Conservation (phyloP, 23 red algal genomes). For the Gracilaria domingensis region DNA sequence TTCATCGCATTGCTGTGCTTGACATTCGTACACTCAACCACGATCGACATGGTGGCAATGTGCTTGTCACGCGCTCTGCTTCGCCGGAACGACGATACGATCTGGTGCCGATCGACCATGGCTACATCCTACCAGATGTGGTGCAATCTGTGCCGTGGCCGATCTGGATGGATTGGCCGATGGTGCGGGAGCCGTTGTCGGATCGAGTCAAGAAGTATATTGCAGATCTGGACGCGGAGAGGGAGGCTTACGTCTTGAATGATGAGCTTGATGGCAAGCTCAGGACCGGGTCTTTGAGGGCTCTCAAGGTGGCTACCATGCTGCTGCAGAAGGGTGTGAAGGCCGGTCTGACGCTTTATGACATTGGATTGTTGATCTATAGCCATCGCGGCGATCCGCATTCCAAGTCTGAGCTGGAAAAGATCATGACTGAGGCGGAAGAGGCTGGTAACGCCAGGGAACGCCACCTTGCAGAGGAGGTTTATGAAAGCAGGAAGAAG, state of each 20-base stretch:
- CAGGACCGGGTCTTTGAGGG: conserved; percentile 61
- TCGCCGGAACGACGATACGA: conserved; percentile 45
- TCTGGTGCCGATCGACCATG: conserved; percentile 98
- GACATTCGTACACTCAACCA: conserved; percentile 95
- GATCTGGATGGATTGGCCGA: conserved; percentile 99
- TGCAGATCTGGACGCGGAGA: conserved; percentile 74
- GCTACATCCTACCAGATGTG: conserved; percentile 82
- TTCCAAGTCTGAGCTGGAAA: conserved; percentile 60
- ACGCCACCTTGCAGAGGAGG: conserved; percentile 46
- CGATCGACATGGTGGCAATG: conserved; percentile 94
- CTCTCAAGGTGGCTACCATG: conserved; percentile 87
- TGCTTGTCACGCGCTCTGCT: conserved; percentile 78
- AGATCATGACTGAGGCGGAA: conserved; percentile 74
- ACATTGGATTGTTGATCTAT: conserved; percentile 92
- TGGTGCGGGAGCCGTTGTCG: conserved; percentile 77
- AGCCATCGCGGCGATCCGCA: conserved; percentile 61
- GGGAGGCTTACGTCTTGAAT: conserved; percentile 76
- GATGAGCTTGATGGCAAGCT: conserved; percentile 80
- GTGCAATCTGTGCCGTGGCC: conserved; percentile 91
- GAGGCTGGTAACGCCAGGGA: conserved; percentile 58
- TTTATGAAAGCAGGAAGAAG: conserved; percentile 17
- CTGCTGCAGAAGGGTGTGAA: conserved; percentile 79
- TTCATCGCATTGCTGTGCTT: conserved; percentile 93
- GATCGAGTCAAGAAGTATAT: conserved; percentile 66
- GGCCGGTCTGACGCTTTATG: conserved; percentile 86